Evolutionary conservation across 139 green algal genomes (phyloP), one percentile per base, ranked within the genome.

Genomic region (Haematococcus lacustris): DNA sequence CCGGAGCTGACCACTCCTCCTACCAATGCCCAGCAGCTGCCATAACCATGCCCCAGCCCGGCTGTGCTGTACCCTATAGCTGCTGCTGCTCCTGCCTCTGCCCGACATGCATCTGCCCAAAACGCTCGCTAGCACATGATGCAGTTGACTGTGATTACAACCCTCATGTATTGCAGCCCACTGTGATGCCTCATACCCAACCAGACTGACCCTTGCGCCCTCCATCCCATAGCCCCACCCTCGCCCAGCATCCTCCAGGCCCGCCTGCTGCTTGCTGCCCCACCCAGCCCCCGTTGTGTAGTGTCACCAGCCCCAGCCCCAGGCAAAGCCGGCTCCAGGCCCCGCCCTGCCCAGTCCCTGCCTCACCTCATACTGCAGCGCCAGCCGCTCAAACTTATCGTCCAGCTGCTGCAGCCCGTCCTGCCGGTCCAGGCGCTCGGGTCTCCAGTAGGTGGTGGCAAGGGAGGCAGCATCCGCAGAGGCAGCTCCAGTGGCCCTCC

Each of bases 391-490:
- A 70, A 78, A 78, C n/a, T 41, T 75, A 35, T 90, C 86, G 73
- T 92, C 88, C 33, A 91, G 80, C 13, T 77, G 70, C 13, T 76
- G 70, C 57, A 89, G 70, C 51, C 73, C 38, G 37, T 76, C 69
- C 67, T 83, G 85, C 9, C 88, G 74, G 76, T 94, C 89, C 2
- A 70, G n/a, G 3, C 89, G 81, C 82, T 91, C 87, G 13, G 83
- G 78, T 26, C 87, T 76, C 89, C 89, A 94, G 57, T 91, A 92
- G 30, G 81, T 89, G 4, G 83, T 89, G 0, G 84, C 89, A 30
- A 94, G 87, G 37, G 84, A 91, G 2, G n/a, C 66, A 4, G 76
- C 76, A 40, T 21, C 13, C 66, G 40, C 32, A 30, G 1, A 37
- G 38, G 43, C 32, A 25, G n/a, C n/a, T n/a, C n/a, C n/a, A n/a